Evolutionary conservation across 441 rosid genomes (phyloP).

Genomic region (Populus trichocarpa): DNA sequence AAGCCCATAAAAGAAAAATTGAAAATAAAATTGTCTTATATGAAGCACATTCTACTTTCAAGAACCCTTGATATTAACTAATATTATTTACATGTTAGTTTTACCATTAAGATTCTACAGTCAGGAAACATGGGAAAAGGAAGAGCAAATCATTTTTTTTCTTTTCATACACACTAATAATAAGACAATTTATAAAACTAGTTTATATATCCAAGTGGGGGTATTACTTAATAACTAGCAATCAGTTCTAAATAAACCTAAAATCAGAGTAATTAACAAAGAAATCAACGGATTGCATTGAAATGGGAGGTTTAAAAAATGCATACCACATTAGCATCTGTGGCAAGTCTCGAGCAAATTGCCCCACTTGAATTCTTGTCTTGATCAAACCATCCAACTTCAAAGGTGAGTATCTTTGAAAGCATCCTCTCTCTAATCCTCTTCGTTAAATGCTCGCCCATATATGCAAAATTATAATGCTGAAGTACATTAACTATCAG

Average conservation of each 20-base stretch:
- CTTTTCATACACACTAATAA: too few relatives aligned
- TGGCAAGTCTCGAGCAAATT: conserved; percentile 68
- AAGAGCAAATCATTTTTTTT: too few relatives aligned
- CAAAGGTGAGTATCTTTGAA: conserved; percentile 66
- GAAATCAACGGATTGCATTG: neutral
- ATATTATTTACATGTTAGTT: too few relatives aligned
- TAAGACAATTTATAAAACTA: too few relatives aligned
- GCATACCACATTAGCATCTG: conserved; percentile 71
- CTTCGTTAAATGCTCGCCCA: conserved; percentile 64
- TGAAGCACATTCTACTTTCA: neutral
- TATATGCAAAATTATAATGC: conserved; percentile 69
- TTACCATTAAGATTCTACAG: too few relatives aligned
- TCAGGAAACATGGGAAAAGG: too few relatives aligned
- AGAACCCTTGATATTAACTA: neutral
- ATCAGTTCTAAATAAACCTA: neutral
- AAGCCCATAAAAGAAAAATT: too few relatives aligned
- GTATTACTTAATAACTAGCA: neutral
- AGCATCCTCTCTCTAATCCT: conserved; percentile 74
- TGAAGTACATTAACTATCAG: conserved; percentile 46
- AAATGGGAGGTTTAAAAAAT: too few relatives aligned
- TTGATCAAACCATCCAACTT: conserved; percentile 79
- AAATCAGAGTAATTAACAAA: neutral
- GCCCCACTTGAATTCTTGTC: conserved; percentile 75
- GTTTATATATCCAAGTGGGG: neutral
- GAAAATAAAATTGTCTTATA: neutral